Evolutionary conservation across 2,329 filamentous ascomycete genomes (phyloP).

Genomic region (Claviceps sp.): DNA sequence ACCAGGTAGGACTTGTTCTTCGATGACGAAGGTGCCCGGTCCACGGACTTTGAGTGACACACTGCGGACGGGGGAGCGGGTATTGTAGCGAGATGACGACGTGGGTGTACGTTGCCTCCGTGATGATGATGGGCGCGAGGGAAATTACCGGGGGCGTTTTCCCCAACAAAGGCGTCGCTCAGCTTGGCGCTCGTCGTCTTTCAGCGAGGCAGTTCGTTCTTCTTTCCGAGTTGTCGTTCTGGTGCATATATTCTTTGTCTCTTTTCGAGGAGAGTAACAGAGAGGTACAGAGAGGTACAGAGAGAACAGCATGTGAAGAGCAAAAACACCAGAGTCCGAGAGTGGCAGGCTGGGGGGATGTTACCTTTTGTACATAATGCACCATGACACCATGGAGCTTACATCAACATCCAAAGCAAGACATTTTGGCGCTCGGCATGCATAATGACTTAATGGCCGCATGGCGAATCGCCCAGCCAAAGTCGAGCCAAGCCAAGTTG

Average conservation of each 20-base stretch:
- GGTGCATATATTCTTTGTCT: no score
- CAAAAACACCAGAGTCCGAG: no score
- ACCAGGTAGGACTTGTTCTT: not conserved
- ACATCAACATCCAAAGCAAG: no score
- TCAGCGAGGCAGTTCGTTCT: no score
- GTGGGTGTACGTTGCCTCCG: not conserved
- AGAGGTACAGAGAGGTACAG: no score
- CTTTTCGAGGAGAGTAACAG: no score
- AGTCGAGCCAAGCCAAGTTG: not conserved
- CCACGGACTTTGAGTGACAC: not conserved
- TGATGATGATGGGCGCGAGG: not conserved
- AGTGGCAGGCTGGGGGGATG: no score
- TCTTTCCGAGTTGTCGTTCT: no score
- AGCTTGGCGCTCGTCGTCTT: not conserved
- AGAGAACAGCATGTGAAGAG: no score
- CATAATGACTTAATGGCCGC: not conserved
- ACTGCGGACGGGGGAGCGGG: no score
- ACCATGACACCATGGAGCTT: no score
- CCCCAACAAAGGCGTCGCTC: not conserved
- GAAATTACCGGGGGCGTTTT: not conserved
- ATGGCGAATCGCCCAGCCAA: not conserved
- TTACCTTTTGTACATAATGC: no score
- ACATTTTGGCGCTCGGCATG: not conserved
- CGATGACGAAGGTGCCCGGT: constrained; percentile 3
- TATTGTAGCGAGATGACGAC: not conserved